Evolutionary conservation across 768 basidiomycete species (phyloP).

Genomic region (Phaeotremella fagi): DNA sequence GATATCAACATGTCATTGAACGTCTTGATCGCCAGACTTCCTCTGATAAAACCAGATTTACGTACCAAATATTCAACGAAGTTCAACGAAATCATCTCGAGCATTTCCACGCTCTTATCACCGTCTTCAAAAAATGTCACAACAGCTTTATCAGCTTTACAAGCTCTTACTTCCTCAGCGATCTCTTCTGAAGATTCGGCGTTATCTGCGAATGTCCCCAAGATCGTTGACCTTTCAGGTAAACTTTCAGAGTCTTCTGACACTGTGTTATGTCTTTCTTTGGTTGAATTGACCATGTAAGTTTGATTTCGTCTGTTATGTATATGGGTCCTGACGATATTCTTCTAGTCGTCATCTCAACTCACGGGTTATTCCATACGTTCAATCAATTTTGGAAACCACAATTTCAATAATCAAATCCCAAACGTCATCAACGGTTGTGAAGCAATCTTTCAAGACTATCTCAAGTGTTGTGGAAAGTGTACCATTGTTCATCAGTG

Average conservation of each 20-base stretch:
- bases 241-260: conserved; percentile 4
- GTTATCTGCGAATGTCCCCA: conserved; percentile 60
- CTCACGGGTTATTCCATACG: conserved; percentile 80
- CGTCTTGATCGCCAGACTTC: conserved; percentile 64
- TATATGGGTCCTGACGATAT: neutral
- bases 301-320: conserved; percentile 53
- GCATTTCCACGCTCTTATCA: conserved; percentile 55
- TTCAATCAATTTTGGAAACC: conserved; percentile 65
- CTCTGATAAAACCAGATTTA: conserved; percentile 56
- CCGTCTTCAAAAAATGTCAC: conserved; percentile 49
- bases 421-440: conserved; percentile 10
- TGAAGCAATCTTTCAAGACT: conserved; percentile 40
- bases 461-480: conserved; percentile 66
- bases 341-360: conserved; percentile 67
- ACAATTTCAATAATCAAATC: conserved; percentile 49
- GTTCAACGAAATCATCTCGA: conserved; percentile 57
- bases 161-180: conserved; percentile 58
- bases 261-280: conserved; percentile 32
- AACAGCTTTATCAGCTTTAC: conserved; percentile 61
- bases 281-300: conserved; percentile 58
- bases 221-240: conserved; percentile 51
- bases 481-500: conserved; percentile 66
- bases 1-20: conserved; percentile 55
- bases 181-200: conserved; percentile 63
- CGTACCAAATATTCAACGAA: conserved; percentile 56